A percentile compares a stretch with the other conserved stretches of the same genome.
These are phyloP conservation scores for Dothistroma pini DNA, from an alignment of 2,329 filamentous ascomycete species.

Conservation along the genomic window DNA sequence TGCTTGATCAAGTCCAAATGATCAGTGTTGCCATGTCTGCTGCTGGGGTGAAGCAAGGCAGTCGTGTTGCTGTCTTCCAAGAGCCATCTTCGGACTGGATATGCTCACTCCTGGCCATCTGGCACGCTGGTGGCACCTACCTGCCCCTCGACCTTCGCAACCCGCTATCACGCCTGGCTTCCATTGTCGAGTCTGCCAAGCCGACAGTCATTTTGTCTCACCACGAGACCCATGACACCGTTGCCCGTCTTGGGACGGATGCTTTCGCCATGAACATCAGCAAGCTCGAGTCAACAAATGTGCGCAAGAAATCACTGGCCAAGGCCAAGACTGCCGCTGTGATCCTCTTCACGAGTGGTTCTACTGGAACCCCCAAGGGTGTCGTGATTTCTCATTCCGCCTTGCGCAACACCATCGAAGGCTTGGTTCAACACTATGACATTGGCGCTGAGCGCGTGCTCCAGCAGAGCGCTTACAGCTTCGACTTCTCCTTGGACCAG, in stretches of 20 bases:
- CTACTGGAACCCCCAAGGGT: slow-evolving; percentile 11
- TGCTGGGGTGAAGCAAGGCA: not conserved
- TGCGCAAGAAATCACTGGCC: not conserved
- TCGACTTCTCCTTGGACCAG: slow-evolving; percentile 42
- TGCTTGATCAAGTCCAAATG: not conserved
- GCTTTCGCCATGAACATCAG: no score
- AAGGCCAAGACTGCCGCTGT: not conserved
- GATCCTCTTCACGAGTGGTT: slow-evolving; percentile 10
- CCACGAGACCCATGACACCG: no score
- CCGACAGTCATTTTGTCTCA: no score
- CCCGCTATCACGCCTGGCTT: not conserved
- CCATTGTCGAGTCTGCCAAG: no score
- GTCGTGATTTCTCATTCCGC: not conserved
- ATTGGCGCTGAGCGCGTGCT: slow-evolving; percentile 28
- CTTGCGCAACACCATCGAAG: slow-evolving; percentile 3
- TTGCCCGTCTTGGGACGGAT: no score
- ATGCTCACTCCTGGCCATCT: slow-evolving; percentile 8
- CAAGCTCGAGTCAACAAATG: no score
- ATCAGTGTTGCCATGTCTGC: slow-evolving; percentile 2
- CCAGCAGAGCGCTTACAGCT: slow-evolving; percentile 40
- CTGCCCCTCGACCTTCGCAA: slow-evolving; percentile 6
- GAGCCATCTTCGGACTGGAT: slow-evolving; percentile 5
- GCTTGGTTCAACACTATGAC: not conserved
- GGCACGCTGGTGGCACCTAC: slow-evolving; percentile 4
- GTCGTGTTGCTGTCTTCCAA: slow-evolving; percentile 6